phyloP scores from a whole-genome alignment of 345 rosid genomes.

The Lenwebbia sp. region DNA sequence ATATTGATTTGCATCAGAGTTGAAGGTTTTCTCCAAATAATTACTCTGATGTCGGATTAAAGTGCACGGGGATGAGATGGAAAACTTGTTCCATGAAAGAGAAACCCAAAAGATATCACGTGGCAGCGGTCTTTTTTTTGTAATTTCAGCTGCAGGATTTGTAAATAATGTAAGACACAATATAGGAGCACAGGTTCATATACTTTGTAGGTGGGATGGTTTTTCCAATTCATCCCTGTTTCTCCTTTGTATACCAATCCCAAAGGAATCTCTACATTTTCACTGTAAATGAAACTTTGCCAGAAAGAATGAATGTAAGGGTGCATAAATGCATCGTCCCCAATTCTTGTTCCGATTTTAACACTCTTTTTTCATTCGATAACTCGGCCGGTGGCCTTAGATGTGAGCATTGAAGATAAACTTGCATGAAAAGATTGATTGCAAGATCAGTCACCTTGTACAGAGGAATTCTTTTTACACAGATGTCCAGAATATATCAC shows the following conservation, averaged over 20 bases:
- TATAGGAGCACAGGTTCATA: not conserved
- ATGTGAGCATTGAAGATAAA: not conserved
- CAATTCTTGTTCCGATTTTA: not conserved
- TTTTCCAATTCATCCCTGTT: slow-evolving; percentile 2
- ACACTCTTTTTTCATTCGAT: not conserved
- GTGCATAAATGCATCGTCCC: not conserved
- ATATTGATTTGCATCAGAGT: not conserved
- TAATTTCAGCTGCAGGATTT: not conserved
- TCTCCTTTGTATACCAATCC: not conserved
- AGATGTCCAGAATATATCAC: not conserved
- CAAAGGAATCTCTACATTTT: not conserved
- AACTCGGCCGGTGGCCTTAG: not conserved
- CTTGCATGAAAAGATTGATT: not conserved
- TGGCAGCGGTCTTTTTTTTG: not conserved
- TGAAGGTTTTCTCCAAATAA: not conserved
- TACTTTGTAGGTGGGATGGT: not conserved
- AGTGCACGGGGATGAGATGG: not conserved
- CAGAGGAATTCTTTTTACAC: not conserved
- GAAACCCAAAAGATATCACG: not conserved
- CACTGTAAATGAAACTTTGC: not conserved
- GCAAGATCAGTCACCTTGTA: not conserved
- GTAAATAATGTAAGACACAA: not conserved
- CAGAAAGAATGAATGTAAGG: not conserved
- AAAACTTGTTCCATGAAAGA: not conserved
- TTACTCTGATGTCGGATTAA: not conserved